phyloP scores from a whole-genome alignment of 2,329 filamentous ascomycete species.

The Cryphonectria radicalis region DNA sequence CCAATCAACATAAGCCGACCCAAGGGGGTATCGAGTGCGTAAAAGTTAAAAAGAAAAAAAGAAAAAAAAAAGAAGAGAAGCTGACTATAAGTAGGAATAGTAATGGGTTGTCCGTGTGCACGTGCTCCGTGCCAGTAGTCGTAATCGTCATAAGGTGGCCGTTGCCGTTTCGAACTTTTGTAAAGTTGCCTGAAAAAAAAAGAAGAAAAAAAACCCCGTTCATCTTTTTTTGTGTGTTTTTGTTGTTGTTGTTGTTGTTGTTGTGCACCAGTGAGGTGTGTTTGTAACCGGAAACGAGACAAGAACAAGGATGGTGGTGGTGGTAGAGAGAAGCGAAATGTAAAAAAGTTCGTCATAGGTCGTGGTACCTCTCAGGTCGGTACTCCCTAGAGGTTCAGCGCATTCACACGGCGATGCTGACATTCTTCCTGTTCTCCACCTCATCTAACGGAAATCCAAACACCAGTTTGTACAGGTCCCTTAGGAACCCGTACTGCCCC shows the following conservation, averaged over 20 bases:
- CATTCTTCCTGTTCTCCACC: constrained; percentile 66
- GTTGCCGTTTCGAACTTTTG: constrained; percentile 1
- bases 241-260: not conserved
- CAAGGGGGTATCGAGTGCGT: constrained; percentile 32
- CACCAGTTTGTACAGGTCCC: constrained; percentile 81
- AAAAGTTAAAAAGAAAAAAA: constrained; percentile 12
- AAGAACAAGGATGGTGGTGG: not conserved
- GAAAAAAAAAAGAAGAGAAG: constrained; percentile 8
- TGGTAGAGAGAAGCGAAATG: not conserved
- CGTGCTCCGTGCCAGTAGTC: constrained; percentile 12
- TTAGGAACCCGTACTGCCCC: constrained; percentile 74
- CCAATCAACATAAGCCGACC: constrained; percentile 28
- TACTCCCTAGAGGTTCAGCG: not conserved
- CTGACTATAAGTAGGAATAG: constrained; percentile 20
- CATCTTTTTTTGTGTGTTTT: not conserved
- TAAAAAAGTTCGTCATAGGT: not conserved
- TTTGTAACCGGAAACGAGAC: not conserved
- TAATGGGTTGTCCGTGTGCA: not conserved
- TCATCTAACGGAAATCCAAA: constrained; percentile 86
- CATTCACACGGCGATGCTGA: constrained; percentile 60
- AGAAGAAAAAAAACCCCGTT: not conserved
- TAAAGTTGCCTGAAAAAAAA: not conserved
- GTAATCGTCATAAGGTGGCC: constrained; percentile 18
- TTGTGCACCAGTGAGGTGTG: not conserved
- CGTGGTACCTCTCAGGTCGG: not conserved